Evolutionary conservation across 768 basidiomycete species (phyloP), one percentile per base, ranked within the genome.

Genomic region (Mycena filopes): DNA sequence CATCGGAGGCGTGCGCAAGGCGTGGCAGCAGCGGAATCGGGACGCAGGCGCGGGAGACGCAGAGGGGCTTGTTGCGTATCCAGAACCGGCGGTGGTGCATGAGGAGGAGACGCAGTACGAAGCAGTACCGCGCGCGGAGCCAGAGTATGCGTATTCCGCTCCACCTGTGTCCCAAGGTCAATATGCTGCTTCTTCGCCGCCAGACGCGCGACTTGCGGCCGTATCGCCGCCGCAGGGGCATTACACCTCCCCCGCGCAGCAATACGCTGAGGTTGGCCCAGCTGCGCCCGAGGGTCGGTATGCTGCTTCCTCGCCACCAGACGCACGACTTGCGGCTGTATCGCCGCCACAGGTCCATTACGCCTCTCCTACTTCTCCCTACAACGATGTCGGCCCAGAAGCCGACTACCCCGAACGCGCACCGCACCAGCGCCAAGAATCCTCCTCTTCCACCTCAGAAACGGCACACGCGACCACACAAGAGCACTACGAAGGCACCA

Each of bases 1-100:
- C 26, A 77, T 81, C 56, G 70, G 71, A 0, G 76, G 78, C 5
- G 57, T 82, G 10, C 78, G 74, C 65, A 77, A 74, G 54, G 73
- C 71, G 8, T 61, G 67, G 73, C 25, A 70, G 73, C 25, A 70
- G 74, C 48, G 69, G 69, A 41, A 63, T 71, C 60, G 60, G 18
- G 66, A 57, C 51, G 50, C 51, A 20, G 68, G 26, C n/a, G n/a
- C n/a, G n/a, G n/a, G n/a, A n/a, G n/a, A n/a, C n/a, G n/a, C n/a
- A 3, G 49, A n/a, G 9, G 55, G 21, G 2, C n/a, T n/a, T n/a
- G n/a, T 65, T 28, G 45, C 60, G 46, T 55, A 18, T 38, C 68
- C 63, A 0, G 51, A 65, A 16, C 64, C 63, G 38, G 68, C 60
- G 12, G 47, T 66, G 33, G 55, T 69, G 20, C 55, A 58, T n/a